Evolutionary conservation across 208 protist species (phyloP).

Genomic region (Wallacemonas sp.): DNA sequence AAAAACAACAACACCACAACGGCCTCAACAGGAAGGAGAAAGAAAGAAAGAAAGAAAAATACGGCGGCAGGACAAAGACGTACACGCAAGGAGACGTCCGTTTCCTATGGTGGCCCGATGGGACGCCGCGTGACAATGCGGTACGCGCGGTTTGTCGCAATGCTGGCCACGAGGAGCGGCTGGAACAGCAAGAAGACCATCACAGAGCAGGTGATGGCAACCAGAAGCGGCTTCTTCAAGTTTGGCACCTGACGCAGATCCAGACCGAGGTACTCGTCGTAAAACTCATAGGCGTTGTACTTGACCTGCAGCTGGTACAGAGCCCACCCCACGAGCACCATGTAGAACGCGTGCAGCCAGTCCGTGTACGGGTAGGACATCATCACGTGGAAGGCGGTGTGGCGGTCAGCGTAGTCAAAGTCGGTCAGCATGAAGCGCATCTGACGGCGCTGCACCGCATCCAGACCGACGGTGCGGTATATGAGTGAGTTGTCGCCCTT

Average conservation of each 20-base stretch:
- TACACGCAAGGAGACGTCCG: no score
- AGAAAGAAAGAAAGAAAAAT: slow-evolving; percentile 2
- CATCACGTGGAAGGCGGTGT: slow-evolving; percentile 88
- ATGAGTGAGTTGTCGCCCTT: slow-evolving; percentile 65
- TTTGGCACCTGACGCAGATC: slow-evolving; percentile 81
- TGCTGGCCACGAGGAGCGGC: slow-evolving; percentile 79
- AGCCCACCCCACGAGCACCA: slow-evolving; percentile 63
- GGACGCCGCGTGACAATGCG: slow-evolving; percentile 79
- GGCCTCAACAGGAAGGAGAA: background rate
- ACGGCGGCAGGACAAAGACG: background rate
- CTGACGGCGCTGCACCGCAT: slow-evolving; percentile 81
- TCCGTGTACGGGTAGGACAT: slow-evolving; percentile 92
- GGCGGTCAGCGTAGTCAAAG: slow-evolving; percentile 78
- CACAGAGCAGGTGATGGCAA: slow-evolving; percentile 41
- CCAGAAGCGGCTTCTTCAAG: slow-evolving; percentile 74
- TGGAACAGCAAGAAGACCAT: slow-evolving; percentile 83
- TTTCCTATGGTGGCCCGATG: slow-evolving; percentile 74
- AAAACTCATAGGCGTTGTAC: slow-evolving; percentile 77
- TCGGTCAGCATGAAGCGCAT: slow-evolving; percentile 88
- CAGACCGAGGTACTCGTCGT: slow-evolving; percentile 88
- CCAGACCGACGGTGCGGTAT: slow-evolving; percentile 66
- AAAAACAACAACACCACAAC: background rate
- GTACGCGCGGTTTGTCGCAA: slow-evolving; percentile 80
- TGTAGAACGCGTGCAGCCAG: slow-evolving; percentile 84
- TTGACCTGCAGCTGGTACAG: slow-evolving; percentile 77